These are phyloP conservation scores for Populus tomentosa DNA, from an alignment of 441 rosid species.

Conservation along the genomic window DNA sequence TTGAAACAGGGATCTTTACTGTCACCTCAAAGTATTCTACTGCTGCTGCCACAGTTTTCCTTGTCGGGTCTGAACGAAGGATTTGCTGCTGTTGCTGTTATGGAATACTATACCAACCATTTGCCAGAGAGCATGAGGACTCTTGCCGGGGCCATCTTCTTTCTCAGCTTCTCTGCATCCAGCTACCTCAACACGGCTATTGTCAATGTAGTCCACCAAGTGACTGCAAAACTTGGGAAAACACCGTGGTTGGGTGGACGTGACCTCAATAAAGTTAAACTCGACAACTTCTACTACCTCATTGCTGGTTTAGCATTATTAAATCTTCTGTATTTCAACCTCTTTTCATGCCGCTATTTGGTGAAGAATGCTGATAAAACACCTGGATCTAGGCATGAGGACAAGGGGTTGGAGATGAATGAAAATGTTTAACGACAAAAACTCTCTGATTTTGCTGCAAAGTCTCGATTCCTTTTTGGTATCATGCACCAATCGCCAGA, in stretches of 20 bases:
- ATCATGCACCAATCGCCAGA: neutral
- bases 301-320: slow-evolving; percentile 28
- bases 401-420: neutral
- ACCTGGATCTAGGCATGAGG: neutral
- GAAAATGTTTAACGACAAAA: neutral
- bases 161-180: slow-evolving; percentile 42
- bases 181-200: slow-evolving; percentile 41
- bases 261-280: slow-evolving; percentile 41
- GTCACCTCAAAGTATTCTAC: slow-evolving; percentile 36
- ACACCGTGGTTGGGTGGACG: slow-evolving; percentile 53
- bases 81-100: slow-evolving; percentile 48
- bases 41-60: slow-evolving; percentile 53
- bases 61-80: slow-evolving; percentile 59
- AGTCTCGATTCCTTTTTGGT: neutral
- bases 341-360: slow-evolving; percentile 30
- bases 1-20: slow-evolving; percentile 28
- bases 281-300: slow-evolving; percentile 44
- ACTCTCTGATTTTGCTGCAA: neutral
- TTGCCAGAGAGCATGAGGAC: slow-evolving; percentile 65
- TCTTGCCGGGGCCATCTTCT: slow-evolving; percentile 56
- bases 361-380: neutral
- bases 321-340: slow-evolving; percentile 45
- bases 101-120: slow-evolving; percentile 55
- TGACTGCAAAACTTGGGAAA: slow-evolving; percentile 20
- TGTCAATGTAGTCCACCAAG: slow-evolving; percentile 30